Percentiles rank a stretch among this genome's conserved stretches.
These are phyloP conservation scores for Umbelopsis ramanniana DNA, from an alignment of 192 early-diverging fungal genomes.

Conservation along the genomic window DNA sequence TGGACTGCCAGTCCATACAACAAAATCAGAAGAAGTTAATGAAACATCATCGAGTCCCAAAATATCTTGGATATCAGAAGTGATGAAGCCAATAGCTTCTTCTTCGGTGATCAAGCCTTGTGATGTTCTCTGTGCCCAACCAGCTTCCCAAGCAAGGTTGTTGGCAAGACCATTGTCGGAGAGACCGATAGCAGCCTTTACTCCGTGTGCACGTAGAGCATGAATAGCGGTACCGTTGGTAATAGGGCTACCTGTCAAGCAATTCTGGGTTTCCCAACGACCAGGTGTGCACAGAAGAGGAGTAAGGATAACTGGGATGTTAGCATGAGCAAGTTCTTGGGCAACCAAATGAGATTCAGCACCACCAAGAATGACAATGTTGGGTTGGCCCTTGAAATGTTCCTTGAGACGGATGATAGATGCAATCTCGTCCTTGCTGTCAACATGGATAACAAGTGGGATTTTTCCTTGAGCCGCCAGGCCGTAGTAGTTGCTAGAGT, in stretches of 20 bases:
- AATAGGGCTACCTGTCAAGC: constrained; percentile 58
- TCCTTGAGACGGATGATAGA: constrained; percentile 64
- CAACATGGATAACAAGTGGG: constrained; percentile 48
- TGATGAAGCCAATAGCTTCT: constrained; percentile 72
- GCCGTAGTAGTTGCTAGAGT: constrained; percentile 39
- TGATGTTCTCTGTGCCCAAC: constrained; percentile 59
- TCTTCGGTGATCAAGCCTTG: constrained; percentile 50
- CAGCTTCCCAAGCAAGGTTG: constrained; percentile 79
- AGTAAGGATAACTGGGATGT: constrained; percentile 66
- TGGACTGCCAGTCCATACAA: constrained; percentile 66
- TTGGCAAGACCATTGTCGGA: constrained; percentile 57
- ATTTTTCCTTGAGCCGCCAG: constrained; percentile 53
- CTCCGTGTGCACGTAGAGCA: constrained; percentile 58
- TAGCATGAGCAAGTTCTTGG: constrained; percentile 50
- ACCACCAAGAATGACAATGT: constrained; percentile 66
- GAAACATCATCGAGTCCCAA: constrained; percentile 50
- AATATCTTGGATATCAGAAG: constrained; percentile 73
- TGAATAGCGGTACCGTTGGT: constrained; percentile 56
- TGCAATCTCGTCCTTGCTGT: constrained; percentile 71
- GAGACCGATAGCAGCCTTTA: constrained; percentile 62
- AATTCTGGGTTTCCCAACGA: constrained; percentile 62
- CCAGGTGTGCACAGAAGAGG: constrained; percentile 69
- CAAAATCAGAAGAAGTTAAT: constrained; percentile 46
- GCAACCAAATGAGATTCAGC: constrained; percentile 71
- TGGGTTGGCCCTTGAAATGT: constrained; percentile 45